These are phyloP conservation scores for Capsicum baccatum DNA, from an alignment of 257 asterid species.

Conservation along the genomic window DNA sequence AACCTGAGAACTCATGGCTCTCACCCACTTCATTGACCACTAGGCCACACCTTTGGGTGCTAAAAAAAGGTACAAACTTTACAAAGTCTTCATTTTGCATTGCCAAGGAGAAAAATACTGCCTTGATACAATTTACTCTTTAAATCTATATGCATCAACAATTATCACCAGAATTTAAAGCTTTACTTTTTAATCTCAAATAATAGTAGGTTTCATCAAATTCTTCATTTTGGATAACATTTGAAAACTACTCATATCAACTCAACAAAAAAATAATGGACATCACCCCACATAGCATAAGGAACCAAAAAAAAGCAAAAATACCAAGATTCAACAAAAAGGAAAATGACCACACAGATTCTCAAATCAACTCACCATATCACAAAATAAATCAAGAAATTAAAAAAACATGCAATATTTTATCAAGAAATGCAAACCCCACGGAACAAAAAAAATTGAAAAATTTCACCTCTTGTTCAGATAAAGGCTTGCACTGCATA, in stretches of 20 bases:
- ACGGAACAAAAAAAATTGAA: background rate
- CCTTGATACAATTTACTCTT: background rate
- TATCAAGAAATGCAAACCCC: background rate
- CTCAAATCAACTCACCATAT: constrained; percentile 36
- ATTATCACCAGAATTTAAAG: background rate
- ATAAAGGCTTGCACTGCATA: constrained; percentile 85
- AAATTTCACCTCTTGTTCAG: constrained; percentile 69
- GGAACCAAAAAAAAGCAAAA: background rate
- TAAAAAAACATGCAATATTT: background rate
- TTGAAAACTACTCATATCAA: background rate
- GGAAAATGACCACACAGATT: background rate
- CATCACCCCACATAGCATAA: background rate
- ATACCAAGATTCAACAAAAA: background rate
- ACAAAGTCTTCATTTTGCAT: background rate
- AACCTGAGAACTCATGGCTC: no score
- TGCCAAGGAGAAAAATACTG: background rate
- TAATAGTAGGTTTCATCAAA: background rate
- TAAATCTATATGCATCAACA: background rate
- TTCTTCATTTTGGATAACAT: background rate
- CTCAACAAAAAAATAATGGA: background rate
- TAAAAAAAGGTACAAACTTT: background rate
- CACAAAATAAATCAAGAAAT: constrained; percentile 24
- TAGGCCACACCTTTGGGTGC: no score
- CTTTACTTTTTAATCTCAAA: background rate
- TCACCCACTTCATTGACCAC: no score